Conservation (phyloP, 495 filamentous ascomycete genomes). For the Clavariopsis aquatica region DNA sequence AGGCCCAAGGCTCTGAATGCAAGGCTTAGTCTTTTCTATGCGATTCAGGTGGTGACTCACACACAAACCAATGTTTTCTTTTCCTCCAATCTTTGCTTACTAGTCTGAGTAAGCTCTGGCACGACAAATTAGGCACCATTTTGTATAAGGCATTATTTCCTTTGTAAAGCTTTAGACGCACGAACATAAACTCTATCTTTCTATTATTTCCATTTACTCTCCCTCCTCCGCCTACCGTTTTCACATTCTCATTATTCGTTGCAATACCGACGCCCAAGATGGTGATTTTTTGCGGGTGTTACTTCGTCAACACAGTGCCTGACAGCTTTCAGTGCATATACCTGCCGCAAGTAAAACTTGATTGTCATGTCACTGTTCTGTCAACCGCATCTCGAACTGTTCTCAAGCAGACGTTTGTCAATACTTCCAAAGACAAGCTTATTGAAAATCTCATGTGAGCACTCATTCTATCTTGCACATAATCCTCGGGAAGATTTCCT, state of each 20-base stretch:
- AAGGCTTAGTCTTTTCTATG: no score
- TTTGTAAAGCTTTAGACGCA: no score
- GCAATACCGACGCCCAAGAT: background rate
- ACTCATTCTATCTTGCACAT: background rate
- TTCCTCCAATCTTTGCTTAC: no score
- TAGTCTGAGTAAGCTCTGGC: no score
- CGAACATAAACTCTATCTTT: background rate
- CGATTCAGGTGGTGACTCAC: no score
- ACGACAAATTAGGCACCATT: no score
- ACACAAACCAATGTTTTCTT: no score
- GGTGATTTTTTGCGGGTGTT: slow-evolving; percentile 27
- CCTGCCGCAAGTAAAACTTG: slow-evolving; percentile 57
- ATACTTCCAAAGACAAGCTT: slow-evolving; percentile 47
- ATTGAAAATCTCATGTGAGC: slow-evolving; percentile 51
- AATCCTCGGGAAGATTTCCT: background rate
- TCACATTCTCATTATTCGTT: background rate
- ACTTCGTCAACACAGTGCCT: slow-evolving; percentile 13
- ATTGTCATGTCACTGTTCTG: slow-evolving; percentile 56
- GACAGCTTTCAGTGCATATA: slow-evolving; percentile 38
- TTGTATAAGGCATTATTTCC: no score
- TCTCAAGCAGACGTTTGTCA: slow-evolving; percentile 64
- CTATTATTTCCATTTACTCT: background rate
- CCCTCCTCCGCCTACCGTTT: background rate
- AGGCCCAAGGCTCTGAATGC: no score
- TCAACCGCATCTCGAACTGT: slow-evolving; percentile 58